Percentiles rank a stretch among this genome's conserved stretches.
These are phyloP conservation scores for Cryptosporidium ubiquitum DNA, from an alignment of 169 alveolate genomes.

Conservation along the genomic window DNA sequence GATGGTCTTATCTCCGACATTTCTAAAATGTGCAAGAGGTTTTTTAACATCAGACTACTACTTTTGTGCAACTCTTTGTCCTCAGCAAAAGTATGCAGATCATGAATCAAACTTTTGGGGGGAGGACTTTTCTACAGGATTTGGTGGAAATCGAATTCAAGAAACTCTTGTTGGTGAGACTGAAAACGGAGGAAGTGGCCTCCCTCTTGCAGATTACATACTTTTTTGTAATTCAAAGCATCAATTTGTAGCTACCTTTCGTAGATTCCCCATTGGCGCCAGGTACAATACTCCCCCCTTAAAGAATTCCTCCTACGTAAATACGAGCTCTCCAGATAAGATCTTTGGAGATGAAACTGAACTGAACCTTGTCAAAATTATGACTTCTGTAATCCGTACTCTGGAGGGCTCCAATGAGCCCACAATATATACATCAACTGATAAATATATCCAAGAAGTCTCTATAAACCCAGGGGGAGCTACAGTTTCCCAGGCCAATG, in stretches of 20 bases:
- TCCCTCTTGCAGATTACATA: conserved; percentile 32
- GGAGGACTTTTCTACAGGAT: conserved; percentile 54
- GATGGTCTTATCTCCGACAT: conserved; percentile 53
- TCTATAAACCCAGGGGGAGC: neutral
- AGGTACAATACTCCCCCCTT: conserved; percentile 13
- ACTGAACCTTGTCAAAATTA: conserved; percentile 44
- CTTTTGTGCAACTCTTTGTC: conserved; percentile 67
- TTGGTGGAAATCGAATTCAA: conserved; percentile 69
- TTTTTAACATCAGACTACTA: conserved; percentile 63
- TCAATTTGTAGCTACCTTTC: conserved; percentile 70
- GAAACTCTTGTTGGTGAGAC: conserved; percentile 37
- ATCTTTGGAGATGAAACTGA: conserved; percentile 57
- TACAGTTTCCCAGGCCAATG: neutral
- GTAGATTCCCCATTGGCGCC: conserved; percentile 27
- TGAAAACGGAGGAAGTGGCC: conserved; percentile 36
- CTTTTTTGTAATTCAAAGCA: conserved; percentile 68
- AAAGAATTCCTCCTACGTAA: conserved; percentile 49
- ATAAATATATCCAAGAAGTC: conserved; percentile 30
- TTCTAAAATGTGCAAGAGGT: conserved; percentile 67
- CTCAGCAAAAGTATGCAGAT: conserved; percentile 72
- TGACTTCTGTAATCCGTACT: conserved; percentile 57
- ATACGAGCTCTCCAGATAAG: conserved; percentile 32
- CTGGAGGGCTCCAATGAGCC: conserved; percentile 65
- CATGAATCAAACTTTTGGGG: conserved; percentile 74
- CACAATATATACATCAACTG: conserved; percentile 40